phyloP scores from a whole-genome alignment of 768 basidiomycete genomes.

The Tulasnella sp. region DNA sequence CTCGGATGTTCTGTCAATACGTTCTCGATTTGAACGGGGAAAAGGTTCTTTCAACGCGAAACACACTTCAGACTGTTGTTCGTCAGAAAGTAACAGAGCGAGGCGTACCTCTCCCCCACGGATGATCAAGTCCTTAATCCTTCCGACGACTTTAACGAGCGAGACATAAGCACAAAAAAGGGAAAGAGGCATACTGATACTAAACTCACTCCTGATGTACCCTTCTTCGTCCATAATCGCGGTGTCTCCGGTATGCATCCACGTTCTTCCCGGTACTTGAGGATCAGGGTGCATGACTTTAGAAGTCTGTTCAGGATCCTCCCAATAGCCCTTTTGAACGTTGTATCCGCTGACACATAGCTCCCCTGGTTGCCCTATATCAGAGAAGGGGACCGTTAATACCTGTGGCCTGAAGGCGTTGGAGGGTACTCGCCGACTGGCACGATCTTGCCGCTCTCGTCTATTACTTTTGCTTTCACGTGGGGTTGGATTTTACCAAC shows the following conservation, averaged over 20 bases:
- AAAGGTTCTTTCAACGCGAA: constrained; percentile 45
- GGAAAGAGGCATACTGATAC: background rate
- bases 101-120: constrained; percentile 63
- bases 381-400: background rate
- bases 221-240: constrained; percentile 74
- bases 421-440: constrained; percentile 39
- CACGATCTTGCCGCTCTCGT: constrained; percentile 45
- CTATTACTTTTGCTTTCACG: constrained; percentile 61
- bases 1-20: constrained; percentile 41
- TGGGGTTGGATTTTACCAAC: constrained; percentile 70
- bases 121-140: constrained; percentile 79
- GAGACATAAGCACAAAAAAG: background rate
- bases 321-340: constrained; percentile 75
- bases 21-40: constrained; percentile 79
- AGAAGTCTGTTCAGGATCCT: constrained; percentile 54
- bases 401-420: background rate
- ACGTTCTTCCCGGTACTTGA: constrained; percentile 26
- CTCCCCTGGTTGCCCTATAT: constrained; percentile 45
- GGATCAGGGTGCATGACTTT: constrained; percentile 38
- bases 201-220: constrained; percentile 51
- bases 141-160: constrained; percentile 48
- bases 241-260: constrained; percentile 82
- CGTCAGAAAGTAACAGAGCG: background rate
- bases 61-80: background rate
- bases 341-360: constrained; percentile 63